Conservation (phyloP, 164 flowering plant genomes). For the Echeveria elegans region DNA sequence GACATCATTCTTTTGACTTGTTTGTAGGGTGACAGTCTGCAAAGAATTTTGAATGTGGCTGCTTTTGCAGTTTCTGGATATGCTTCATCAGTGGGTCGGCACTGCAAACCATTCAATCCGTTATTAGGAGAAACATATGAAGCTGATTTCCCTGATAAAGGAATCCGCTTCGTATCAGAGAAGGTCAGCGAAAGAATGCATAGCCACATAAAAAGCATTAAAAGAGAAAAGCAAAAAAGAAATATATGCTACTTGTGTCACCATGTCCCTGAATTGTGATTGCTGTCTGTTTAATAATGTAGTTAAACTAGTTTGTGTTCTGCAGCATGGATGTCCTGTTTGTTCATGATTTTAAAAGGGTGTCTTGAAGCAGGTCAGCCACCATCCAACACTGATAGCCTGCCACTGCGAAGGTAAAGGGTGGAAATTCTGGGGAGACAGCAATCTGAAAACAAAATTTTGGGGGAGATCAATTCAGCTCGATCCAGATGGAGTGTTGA, state of each 20-base stretch:
- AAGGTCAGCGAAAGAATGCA: conserved; percentile 44
- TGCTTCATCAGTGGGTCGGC: conserved; percentile 87
- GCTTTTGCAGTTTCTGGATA: conserved; percentile 97
- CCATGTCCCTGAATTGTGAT: neutral
- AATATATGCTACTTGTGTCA: neutral
- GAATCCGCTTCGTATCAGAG: conserved; percentile 87
- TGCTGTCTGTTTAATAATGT: too few species aligned
- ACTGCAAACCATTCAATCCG: conserved; percentile 96
- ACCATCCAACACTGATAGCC: conserved; percentile 90
- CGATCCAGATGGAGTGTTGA: conserved; percentile 79
- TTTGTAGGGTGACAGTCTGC: conserved; percentile 73
- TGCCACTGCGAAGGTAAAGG: conserved; percentile 98
- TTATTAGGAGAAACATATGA: conserved; percentile 95
- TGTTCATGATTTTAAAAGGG: neutral
- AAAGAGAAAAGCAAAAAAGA: neutral
- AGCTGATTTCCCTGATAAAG: conserved; percentile 94
- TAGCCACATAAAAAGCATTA: too few species aligned
- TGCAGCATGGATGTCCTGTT: neutral
- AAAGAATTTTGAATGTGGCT: conserved; percentile 72
- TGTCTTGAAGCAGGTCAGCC: conserved; percentile 68
- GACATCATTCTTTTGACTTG: conserved; percentile 14
- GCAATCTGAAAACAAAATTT: conserved; percentile 72
- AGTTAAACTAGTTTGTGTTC: neutral
- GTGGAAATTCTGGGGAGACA: conserved; percentile 94
- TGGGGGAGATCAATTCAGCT: conserved; percentile 96